Base-by-base conservation (phyloP, 2,329 filamentous ascomycete species). In the Emergomyces pasteurianus region DNA sequence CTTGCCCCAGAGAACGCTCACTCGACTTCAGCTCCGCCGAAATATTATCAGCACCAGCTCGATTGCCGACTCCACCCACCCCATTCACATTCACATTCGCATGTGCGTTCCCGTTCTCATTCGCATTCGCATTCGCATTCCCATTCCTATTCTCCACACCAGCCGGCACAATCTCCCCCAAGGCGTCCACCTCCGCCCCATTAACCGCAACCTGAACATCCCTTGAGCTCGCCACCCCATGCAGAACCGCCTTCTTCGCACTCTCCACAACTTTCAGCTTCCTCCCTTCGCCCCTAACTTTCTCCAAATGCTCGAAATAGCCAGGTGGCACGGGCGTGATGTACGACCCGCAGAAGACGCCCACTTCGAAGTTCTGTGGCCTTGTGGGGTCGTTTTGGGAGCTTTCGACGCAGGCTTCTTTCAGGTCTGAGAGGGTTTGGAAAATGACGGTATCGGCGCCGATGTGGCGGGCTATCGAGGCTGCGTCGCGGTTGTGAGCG, bases 311-410 rank as follows among this genome's bases (percentile, higher is more conserved):
- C 65, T 89, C 84, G 67, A 96, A 94, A 76, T 96, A 96, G 43
- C 83, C 86, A 7, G 86, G 81, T 1, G 87, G 83, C 1, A 96
- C 88, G 0, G 85, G 84, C 0, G 92, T 96, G 63, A 89, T 81
- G 74, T 96, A 96, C 65, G 86, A 84, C 53, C 92, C 92, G 70
- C 86, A 90, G 77, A 97, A 96, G 9, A 96, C 92, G 59, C 92
- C 92, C 2, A 95, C 86, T 71, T 97, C 92, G 66, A 96, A 96
- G 60, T 86, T 79, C 64, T 82, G 67, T 4, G 75, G 76, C 79
- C 67, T 83, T 72, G 40, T 78, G 76, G 63, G 82, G 75, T 60
- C 81, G 77, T 58, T 85, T 81, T 68, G 67, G 5, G 84, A 86
- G 3, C 89, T 82, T 66, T 90, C 86, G 1, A 85, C 81, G 70